Evolutionary conservation across 2,329 filamentous ascomycete species (phyloP).

Genomic region (Neofusicoccum parvum): DNA sequence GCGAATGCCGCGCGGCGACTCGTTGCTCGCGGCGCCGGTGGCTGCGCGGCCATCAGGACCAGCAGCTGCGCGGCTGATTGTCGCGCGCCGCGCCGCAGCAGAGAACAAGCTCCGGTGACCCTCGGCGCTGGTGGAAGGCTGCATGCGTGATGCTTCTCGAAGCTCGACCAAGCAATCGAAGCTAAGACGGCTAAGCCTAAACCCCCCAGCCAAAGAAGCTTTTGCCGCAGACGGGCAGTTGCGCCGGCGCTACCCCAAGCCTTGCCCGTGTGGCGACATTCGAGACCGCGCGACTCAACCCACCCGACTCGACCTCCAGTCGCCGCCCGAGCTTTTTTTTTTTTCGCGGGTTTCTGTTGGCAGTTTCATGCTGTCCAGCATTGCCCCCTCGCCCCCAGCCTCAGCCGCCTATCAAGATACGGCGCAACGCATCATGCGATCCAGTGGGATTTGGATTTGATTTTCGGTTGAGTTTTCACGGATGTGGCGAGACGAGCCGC

Average conservation of each 20-base stretch:
- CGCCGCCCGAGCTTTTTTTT: background rate
- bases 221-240: constrained; percentile 7
- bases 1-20: no score
- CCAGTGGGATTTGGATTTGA: background rate
- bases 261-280: background rate
- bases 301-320: background rate
- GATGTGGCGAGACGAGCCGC: background rate
- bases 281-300: constrained; percentile 3
- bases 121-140: background rate
- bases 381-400: no score
- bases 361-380: constrained; percentile 9
- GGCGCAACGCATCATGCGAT: no score
- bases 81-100: background rate
- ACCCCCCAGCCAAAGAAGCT: background rate
- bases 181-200: background rate
- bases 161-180: background rate
- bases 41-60: no score
- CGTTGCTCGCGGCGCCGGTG: no score
- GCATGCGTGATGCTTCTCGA: background rate
- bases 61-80: background rate
- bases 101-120: background rate
- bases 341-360: background rate
- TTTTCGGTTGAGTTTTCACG: background rate
- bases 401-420: constrained; percentile 1
- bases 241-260: constrained; percentile 10